Evolutionary conservation across 495 filamentous ascomycete species (phyloP).

Genomic region (Niebla homalea): DNA sequence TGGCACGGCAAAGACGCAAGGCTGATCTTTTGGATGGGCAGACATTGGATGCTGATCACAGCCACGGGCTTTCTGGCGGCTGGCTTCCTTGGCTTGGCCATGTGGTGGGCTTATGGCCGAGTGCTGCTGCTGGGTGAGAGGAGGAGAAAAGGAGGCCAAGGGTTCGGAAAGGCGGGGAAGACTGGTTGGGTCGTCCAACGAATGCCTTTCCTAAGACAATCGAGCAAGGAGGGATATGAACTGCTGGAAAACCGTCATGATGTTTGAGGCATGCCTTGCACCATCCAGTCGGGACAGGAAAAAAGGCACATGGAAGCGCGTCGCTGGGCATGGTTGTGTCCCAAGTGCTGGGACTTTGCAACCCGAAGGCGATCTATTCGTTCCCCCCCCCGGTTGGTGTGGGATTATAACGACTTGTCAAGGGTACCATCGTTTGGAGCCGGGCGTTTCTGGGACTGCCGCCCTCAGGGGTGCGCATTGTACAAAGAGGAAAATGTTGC

Average conservation of each 20-base stretch:
- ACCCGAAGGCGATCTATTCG: too few species aligned
- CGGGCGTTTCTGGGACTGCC: background rate
- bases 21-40: slow-evolving; percentile 71
- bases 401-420: background rate
- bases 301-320: too few species aligned
- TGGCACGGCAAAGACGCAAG: slow-evolving; percentile 67
- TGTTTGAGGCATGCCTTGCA: slow-evolving; percentile 5
- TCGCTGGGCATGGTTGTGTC: too few species aligned
- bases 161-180: slow-evolving; percentile 1
- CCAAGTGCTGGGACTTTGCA: too few species aligned
- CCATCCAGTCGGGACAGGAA: too few species aligned
- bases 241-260: slow-evolving; percentile 14
- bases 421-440: background rate
- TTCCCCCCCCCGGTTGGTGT: too few species aligned
- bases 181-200: background rate
- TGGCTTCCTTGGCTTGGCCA: slow-evolving; percentile 38
- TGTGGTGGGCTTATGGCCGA: slow-evolving; percentile 44
- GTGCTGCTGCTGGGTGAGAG: slow-evolving; percentile 30
- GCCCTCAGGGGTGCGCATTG: background rate
- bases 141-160: slow-evolving; percentile 10
- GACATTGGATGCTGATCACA: slow-evolving; percentile 62
- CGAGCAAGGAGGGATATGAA: slow-evolving; percentile 4
- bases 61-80: slow-evolving; percentile 48
- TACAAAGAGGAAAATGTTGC: background rate
- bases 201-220: slow-evolving; percentile 5